Conservation (phyloP, 2,329 filamentous ascomycete genomes). For the Neophaeococcomyces mojaviensis region DNA sequence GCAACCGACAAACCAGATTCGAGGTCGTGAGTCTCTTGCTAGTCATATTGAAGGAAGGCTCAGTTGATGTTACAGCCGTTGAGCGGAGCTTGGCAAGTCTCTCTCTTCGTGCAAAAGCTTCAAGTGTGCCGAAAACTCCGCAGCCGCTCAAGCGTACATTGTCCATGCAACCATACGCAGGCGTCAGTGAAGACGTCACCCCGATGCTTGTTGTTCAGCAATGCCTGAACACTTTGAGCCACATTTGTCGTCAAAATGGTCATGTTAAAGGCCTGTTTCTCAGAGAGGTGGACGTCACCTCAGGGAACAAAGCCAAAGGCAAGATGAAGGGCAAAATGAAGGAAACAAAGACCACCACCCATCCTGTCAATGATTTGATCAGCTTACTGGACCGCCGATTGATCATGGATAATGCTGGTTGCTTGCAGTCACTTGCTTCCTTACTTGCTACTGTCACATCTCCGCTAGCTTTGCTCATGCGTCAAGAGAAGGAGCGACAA, state of each 20-base stretch:
- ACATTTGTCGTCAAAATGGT: conserved; percentile 74
- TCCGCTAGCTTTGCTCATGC: conserved; percentile 73
- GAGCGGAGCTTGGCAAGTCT: conserved; percentile 93
- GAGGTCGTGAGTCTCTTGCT: conserved; percentile 90
- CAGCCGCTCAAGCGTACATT: conserved; percentile 69
- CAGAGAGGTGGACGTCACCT: conserved; percentile 79
- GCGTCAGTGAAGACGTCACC: conserved; percentile 75
- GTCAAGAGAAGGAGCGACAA: conserved; percentile 69
- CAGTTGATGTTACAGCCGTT: conserved; percentile 82
- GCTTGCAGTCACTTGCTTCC: conserved; percentile 88
- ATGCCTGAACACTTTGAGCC: conserved; percentile 76
- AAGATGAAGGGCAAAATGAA: conserved; percentile 83
- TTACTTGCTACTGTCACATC: conserved; percentile 82
- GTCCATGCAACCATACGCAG: conserved; percentile 49
- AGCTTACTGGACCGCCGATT: conserved; percentile 84
- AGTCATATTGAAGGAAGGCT: conserved; percentile 91
- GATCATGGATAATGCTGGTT: conserved; percentile 92
- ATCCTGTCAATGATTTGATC: conserved; percentile 83
- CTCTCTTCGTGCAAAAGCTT: conserved; percentile 80
- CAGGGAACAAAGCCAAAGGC: conserved; percentile 63
- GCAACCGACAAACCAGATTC: conserved; percentile 90
- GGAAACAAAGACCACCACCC: conserved; percentile 76
- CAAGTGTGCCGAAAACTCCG: conserved; percentile 70
- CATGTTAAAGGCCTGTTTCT: conserved; percentile 89
- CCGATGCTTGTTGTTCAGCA: conserved; percentile 94